phyloP scores from a whole-genome alignment of 768 basidiomycete genomes.

The Phlebiopsis gigantea region DNA sequence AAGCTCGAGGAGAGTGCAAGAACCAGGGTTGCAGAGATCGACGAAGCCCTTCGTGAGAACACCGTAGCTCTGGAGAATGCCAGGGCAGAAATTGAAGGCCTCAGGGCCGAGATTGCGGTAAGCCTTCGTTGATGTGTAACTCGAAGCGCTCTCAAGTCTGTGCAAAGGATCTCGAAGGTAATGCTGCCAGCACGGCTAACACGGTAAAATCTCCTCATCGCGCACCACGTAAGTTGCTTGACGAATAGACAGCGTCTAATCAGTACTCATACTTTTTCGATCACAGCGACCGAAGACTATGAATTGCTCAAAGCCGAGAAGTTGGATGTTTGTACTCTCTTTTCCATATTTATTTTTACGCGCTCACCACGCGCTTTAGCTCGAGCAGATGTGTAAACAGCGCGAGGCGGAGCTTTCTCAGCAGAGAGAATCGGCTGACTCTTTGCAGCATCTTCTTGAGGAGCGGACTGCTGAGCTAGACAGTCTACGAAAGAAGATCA shows the following conservation, averaged over 20 bases:
- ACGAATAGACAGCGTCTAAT: background rate
- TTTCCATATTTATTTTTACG: no score
- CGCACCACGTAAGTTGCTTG: background rate
- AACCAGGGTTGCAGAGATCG: slow-evolving; percentile 73
- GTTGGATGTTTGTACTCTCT: slow-evolving; percentile 18
- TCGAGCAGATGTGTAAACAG: slow-evolving; percentile 18
- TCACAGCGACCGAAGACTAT: background rate
- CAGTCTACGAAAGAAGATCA: slow-evolving; percentile 47
- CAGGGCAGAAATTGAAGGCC: slow-evolving; percentile 80
- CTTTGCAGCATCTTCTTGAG: slow-evolving; percentile 30
- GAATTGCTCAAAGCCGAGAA: slow-evolving; percentile 18
- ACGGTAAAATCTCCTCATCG: slow-evolving; percentile 4
- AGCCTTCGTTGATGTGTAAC: slow-evolving; percentile 26
- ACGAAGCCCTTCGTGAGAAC: slow-evolving; percentile 86
- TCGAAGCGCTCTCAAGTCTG: background rate
- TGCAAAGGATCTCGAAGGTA: slow-evolving; percentile 59
- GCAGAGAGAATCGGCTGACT: slow-evolving; percentile 27
- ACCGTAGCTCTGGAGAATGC: slow-evolving; percentile 85
- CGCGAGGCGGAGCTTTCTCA: slow-evolving; percentile 26
- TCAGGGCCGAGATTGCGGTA: slow-evolving; percentile 71
- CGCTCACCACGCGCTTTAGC: background rate
- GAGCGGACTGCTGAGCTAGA: slow-evolving; percentile 51
- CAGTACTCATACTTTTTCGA: background rate
- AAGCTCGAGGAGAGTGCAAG: slow-evolving; percentile 61
- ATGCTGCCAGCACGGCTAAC: slow-evolving; percentile 31